Base-by-base conservation (phyloP, 2,329 filamentous ascomycete genomes). In the Ascosphaera apis region DNA sequence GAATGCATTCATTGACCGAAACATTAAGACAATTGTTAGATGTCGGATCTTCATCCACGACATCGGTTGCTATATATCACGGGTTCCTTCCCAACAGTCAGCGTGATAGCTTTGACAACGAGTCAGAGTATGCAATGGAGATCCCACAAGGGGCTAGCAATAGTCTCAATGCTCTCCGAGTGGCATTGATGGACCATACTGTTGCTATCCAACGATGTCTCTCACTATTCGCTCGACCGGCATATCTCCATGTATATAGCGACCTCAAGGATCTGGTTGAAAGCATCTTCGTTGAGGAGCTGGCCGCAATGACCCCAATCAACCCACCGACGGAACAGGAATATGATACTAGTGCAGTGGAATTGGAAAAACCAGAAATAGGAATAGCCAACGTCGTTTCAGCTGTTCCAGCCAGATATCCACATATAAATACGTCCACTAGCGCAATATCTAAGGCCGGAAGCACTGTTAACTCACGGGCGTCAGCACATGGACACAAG, bases 141-240 rank as follows among this genome's bases (percentile, higher is more conserved):
- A 35, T 45, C 6, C 46, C 53, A 27, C 52, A 56, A 15, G 58
- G 60, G 3, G 58, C 63, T 9, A 28, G 25, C 25, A 28, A 13
- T 13, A 13, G 13, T 8, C 25, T 28, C 13, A 80, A 69, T 34
- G 80, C 83, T 1, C 72, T 95, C 43, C 77, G 76, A 48, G 78
- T 84, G 52, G 79, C 82, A 1, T 65, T 95, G 19, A 67, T 91
- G 31, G 88, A 95, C 48, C 84, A 95, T 53, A 81, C 82, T 2
- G 67, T 91, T 40, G 75, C 81, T 53, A 72, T 95, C 46, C 83
- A 86, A 58, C 73, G 81, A 43, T 86, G 81, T 47, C 56, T 95
- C 42, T 63, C 63, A 3, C 64, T 73, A 45, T 80, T 81, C 53
- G 65, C 66, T 39, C 58, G 66, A 55, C 53, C 69, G 62, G 53